phyloP scores from a whole-genome alignment of 2,329 filamentous ascomycete genomes.

The Pyricularia grisea region DNA sequence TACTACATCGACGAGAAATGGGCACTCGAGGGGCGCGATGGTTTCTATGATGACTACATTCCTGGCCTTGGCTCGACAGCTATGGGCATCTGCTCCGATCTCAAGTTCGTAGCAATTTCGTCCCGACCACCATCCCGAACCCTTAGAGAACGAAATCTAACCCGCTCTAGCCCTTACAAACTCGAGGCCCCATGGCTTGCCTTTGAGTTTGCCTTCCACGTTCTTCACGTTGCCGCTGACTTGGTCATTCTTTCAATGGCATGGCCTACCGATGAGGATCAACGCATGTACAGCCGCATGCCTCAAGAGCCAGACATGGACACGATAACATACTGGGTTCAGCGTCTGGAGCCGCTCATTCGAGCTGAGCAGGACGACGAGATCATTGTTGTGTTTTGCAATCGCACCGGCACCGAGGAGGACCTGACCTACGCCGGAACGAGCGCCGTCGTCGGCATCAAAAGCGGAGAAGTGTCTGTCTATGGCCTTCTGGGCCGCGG shows the following conservation, averaged over 20 bases:
- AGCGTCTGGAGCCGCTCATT: too few species aligned
- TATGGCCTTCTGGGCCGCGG: conserved; percentile 62
- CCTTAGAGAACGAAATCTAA: background rate
- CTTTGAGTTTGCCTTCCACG: conserved; percentile 40
- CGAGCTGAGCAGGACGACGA: conserved; percentile 24
- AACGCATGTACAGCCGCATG: too few species aligned
- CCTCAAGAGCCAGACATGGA: too few species aligned
- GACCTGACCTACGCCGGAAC: conserved; percentile 64
- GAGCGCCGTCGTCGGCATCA: conserved; percentile 59
- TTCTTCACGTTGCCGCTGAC: too few species aligned
- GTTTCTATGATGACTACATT: conserved; percentile 38
- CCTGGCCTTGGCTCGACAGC: conserved; percentile 39
- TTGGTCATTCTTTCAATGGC: too few species aligned
- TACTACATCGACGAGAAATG: conserved; percentile 53
- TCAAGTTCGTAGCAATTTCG: conserved; percentile 36
- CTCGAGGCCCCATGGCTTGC: conserved; percentile 38
- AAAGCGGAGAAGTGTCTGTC: conserved; percentile 54
- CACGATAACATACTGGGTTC: too few species aligned
- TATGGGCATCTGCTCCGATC: conserved; percentile 57
- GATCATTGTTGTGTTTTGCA: conserved; percentile 62
- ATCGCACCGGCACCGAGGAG: conserved; percentile 58
- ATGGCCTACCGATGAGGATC: too few species aligned
- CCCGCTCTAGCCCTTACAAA: conserved; percentile 32
- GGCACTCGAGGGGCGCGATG: conserved; percentile 43
- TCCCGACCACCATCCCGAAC: background rate